Percentiles rank a stretch among this genome's conserved stretches.
Conservation (phyloP, 495 filamentous ascomycete species). For the Aspergillus kassunensis region DNA sequence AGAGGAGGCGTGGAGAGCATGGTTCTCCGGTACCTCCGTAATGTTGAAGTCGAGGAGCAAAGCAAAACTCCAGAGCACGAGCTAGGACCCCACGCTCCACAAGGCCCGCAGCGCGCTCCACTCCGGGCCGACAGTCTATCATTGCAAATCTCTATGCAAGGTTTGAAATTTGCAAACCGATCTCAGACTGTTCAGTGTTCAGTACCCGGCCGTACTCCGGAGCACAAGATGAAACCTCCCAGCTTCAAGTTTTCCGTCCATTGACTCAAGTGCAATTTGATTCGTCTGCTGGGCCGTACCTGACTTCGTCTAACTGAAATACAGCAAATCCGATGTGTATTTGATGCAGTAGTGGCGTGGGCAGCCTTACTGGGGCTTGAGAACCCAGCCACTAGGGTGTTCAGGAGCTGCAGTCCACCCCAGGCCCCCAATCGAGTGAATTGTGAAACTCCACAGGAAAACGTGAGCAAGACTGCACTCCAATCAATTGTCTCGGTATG, state of each 20-base stretch:
- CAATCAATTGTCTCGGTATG: conserved; percentile 15
- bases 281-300: background rate
- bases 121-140: conserved; percentile 28
- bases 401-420: background rate
- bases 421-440: background rate
- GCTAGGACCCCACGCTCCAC: conserved; percentile 27
- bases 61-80: conserved; percentile 1
- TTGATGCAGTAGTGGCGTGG: background rate
- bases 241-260: no score
- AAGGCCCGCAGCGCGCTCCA: conserved; percentile 26
- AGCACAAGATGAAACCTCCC: no score
- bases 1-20: conserved; percentile 11
- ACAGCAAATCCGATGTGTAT: background rate
- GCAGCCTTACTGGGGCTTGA: conserved; percentile 22
- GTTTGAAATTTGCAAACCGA: background rate
- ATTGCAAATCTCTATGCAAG: conserved; percentile 21
- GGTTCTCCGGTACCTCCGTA: conserved; percentile 13
- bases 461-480: conserved; percentile 16
- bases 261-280: no score
- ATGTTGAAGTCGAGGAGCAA: background rate
- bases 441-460: conserved; percentile 7
- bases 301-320: background rate
- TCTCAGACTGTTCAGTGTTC: no score
- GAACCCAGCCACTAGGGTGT: conserved; percentile 3
- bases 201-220: no score